Evolutionary conservation across 495 filamentous ascomycete genomes (phyloP).

Genomic region (Sordaria brevicollis): DNA sequence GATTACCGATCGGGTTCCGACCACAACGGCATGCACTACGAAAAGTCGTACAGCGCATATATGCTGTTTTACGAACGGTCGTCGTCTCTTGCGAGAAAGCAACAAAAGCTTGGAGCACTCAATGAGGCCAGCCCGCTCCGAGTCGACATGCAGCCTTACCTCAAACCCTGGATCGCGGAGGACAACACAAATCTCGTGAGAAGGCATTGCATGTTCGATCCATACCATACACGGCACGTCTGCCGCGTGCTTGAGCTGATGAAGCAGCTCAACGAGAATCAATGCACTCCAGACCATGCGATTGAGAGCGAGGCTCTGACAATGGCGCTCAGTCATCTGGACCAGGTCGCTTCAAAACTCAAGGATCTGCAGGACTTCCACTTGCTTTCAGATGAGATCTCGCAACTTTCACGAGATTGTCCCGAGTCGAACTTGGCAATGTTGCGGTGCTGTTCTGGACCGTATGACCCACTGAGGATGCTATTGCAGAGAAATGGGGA

Average conservation of each 20-base stretch:
- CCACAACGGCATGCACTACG: conserved; percentile 33
- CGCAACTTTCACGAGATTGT: conserved; percentile 43
- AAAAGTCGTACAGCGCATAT: conserved; percentile 81
- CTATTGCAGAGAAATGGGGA: conserved; percentile 58
- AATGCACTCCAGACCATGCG: conserved; percentile 39
- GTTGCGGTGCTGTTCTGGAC: conserved; percentile 52
- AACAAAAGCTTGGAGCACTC: conserved; percentile 24
- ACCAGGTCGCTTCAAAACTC: conserved; percentile 64
- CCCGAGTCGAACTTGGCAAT: conserved; percentile 44
- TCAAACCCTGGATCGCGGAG: conserved; percentile 52
- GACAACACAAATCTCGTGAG: conserved; percentile 67
- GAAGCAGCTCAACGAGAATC: conserved; percentile 28
- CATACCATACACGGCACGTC: conserved; percentile 59
- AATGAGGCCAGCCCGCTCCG: conserved; percentile 39
- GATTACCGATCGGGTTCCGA: conserved; percentile 40
- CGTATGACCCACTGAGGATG: conserved; percentile 49
- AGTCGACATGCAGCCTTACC: conserved; percentile 41
- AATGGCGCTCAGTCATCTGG: conserved; percentile 64
- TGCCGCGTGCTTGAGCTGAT: conserved; percentile 43
- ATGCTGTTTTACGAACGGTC: conserved; percentile 95
- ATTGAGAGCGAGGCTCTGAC: conserved; percentile 52
- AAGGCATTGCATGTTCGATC: conserved; percentile 73
- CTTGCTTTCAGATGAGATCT: conserved; percentile 42
- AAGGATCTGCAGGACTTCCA: conserved; percentile 61
- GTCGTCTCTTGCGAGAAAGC: conserved; percentile 46